phyloP scores from a whole-genome alignment of 2,329 filamentous ascomycete species.

The Tothia fuscella region DNA sequence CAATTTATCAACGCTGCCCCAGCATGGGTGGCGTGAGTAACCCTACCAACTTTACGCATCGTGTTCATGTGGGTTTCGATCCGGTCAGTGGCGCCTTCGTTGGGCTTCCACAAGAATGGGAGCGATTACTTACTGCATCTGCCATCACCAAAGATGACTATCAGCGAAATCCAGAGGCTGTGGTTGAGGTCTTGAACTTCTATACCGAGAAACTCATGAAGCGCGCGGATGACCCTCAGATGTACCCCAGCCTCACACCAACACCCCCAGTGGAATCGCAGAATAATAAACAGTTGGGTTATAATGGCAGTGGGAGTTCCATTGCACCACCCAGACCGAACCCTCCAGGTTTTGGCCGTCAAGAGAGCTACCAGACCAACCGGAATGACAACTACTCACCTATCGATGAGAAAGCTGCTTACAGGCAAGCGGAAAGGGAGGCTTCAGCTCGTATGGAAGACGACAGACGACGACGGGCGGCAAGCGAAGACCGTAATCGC shows the following conservation, averaged over 20 bases:
- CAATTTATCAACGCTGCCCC: constrained; percentile 91
- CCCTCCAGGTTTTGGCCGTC: constrained; percentile 29
- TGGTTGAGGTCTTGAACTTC: constrained; percentile 70
- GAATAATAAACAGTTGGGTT: constrained; percentile 37
- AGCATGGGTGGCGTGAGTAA: constrained; percentile 98
- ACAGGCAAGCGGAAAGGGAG: constrained; percentile 26
- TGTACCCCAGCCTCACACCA: constrained; percentile 56
- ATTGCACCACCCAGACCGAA: constrained; percentile 38
- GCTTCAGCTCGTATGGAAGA: constrained; percentile 28
- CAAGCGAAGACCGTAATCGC: constrained; percentile 28
- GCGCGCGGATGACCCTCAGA: constrained; percentile 56
- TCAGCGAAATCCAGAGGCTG: constrained; percentile 70
- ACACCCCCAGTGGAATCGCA: constrained; percentile 44
- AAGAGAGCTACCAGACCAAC: constrained; percentile 25
- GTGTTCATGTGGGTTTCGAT: constrained; percentile 95
- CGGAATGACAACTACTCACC: constrained; percentile 18
- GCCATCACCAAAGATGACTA: constrained; percentile 98
- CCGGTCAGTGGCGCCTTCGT: constrained; percentile 91
- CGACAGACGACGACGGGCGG: constrained; percentile 23
- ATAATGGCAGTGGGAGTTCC: constrained; percentile 29
- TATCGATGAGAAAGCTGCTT: constrained; percentile 17
- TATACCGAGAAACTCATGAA: constrained; percentile 71
- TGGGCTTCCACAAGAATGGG: constrained; percentile 90
- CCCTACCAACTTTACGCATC: constrained; percentile 94
- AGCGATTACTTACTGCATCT: constrained; percentile 87